A percentile compares a stretch with the other conserved stretches of the same genome.
phyloP scores from a whole-genome alignment of 2,329 filamentous ascomycete genomes.

The Chrysosporium keratinophilum region DNA sequence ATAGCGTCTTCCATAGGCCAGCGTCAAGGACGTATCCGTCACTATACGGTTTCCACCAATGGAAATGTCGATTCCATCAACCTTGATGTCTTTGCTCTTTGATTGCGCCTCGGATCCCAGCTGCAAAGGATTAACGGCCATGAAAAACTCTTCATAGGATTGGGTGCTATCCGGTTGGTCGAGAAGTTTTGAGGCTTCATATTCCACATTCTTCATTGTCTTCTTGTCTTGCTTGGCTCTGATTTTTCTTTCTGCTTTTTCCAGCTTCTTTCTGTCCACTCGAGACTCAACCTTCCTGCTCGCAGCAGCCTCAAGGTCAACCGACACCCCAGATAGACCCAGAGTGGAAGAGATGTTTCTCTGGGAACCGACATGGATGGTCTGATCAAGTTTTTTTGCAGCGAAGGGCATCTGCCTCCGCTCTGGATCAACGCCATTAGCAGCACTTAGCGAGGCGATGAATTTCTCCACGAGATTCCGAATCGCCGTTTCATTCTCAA shows the following conservation, averaged over 20 bases:
- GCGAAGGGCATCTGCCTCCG: slow-evolving; percentile 60
- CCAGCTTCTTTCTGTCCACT: slow-evolving; percentile 96
- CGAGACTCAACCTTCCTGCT: slow-evolving; percentile 90
- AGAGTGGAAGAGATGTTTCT: slow-evolving; percentile 93
- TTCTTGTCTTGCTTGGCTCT: slow-evolving; percentile 98
- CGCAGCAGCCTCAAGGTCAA: slow-evolving; percentile 91
- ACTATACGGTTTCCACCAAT: slow-evolving; percentile 84
- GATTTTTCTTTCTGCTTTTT: slow-evolving; percentile 96
- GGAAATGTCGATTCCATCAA: slow-evolving; percentile 89
- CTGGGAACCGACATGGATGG: slow-evolving; percentile 86
- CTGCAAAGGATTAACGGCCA: slow-evolving; percentile 96
- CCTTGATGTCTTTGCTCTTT: slow-evolving; percentile 98
- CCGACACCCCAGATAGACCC: slow-evolving; percentile 68
- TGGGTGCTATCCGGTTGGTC: slow-evolving; percentile 71
- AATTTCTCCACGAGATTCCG: slow-evolving; percentile 80
- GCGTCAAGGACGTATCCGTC: slow-evolving; percentile 77
- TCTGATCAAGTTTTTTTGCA: slow-evolving; percentile 80
- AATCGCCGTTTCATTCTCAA: slow-evolving; percentile 64
- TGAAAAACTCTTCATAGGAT: slow-evolving; percentile 99
- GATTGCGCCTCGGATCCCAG: slow-evolving; percentile 57
- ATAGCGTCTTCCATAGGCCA: slow-evolving; percentile 88
- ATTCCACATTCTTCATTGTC: slow-evolving; percentile 94
- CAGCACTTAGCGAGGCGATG: slow-evolving; percentile 67
- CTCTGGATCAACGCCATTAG: slow-evolving; percentile 58
- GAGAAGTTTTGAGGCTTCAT: slow-evolving; percentile 84